Base-by-base conservation (phyloP, 2,329 filamentous ascomycete species). In the Hortaea werneckii region DNA sequence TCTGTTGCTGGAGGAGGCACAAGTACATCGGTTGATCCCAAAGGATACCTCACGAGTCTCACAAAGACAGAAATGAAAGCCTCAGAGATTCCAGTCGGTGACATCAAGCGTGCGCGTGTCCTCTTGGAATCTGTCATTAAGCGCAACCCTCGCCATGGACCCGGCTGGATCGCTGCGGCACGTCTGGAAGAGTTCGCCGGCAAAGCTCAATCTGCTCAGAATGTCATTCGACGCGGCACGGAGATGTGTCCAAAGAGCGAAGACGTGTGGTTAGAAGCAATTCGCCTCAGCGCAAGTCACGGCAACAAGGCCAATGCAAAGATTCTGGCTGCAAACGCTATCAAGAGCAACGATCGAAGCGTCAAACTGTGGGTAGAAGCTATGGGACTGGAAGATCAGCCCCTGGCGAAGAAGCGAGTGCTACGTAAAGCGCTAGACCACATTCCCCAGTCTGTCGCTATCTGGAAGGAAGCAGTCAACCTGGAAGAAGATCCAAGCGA, bases 381-480 rank as follows among this genome's bases (percentile, higher is more conserved):
- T 1, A 95, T 95, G 81, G 86, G 87, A 53, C 70, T 98, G 26
- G 92, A 98, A 65, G 80, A 80, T 6, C 84, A 95, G 41, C 70
- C 80, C 1, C 78, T 83, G 48, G 86, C 87, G 8, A 94, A 94
- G 67, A 96, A 96, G 69, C 82, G 88, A 60, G 92, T 98, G 6
- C 80, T 95, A 30, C 79, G 89, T 45, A 86, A 94, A 61, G 94
- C 92, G 0, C 74, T 98, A 39, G 87, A 96, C 58, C 83, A 95
- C 59, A 85, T 95, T 37, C 89, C 89, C 0, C 87, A 95, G 60
- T 96, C 90, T 0, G 92, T 96, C 41, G 83, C 86, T 37, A 77
- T 98, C n/a, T 98, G 92, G 92, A 98, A 96, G 63, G 88, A 94
- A 62, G 84, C 90, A 5, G 90, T 98, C 51, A 96, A 96, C 56